Conservation (phyloP, 176 grass and related monocot species). For the Avena sativa region DNA sequence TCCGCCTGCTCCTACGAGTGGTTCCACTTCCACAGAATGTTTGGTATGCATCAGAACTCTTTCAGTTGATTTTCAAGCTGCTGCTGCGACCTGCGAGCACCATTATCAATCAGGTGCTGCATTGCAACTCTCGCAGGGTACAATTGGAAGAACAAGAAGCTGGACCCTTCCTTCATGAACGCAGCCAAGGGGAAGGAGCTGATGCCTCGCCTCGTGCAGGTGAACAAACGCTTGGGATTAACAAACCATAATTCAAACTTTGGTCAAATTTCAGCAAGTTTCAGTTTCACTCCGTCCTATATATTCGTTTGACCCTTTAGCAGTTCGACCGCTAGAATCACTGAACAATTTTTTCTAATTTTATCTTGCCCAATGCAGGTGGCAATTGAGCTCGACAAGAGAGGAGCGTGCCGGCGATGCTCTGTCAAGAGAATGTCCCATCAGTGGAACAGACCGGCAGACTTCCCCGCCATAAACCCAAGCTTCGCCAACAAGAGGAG, state of each 20-base stretch:
- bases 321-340: neutral
- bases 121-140: conserved; percentile 52
- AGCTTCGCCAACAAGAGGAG: conserved; percentile 58
- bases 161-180: conserved; percentile 96
- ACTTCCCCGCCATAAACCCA: conserved; percentile 84
- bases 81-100: neutral
- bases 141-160: conserved; percentile 69
- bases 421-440: conserved; percentile 55
- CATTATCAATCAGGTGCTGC: neutral
- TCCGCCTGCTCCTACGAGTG: conserved; percentile 92
- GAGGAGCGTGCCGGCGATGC: conserved; percentile 53
- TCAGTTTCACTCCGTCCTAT: neutral
- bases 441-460: conserved; percentile 63
- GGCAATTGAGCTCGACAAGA: conserved; percentile 64
- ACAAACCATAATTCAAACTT: neutral
- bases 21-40: conserved; percentile 92
- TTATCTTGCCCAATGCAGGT: conserved; percentile 46
- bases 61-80: neutral
- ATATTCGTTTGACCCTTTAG: neutral
- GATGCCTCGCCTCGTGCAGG: conserved; percentile 80
- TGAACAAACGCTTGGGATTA: neutral
- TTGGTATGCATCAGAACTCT: conserved; percentile 48
- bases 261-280: neutral
- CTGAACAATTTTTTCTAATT: neutral
- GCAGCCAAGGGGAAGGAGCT: conserved; percentile 42